Base-by-base conservation (phyloP, 2,329 filamentous ascomycete species). In the Colletotrichum sp. region DNA sequence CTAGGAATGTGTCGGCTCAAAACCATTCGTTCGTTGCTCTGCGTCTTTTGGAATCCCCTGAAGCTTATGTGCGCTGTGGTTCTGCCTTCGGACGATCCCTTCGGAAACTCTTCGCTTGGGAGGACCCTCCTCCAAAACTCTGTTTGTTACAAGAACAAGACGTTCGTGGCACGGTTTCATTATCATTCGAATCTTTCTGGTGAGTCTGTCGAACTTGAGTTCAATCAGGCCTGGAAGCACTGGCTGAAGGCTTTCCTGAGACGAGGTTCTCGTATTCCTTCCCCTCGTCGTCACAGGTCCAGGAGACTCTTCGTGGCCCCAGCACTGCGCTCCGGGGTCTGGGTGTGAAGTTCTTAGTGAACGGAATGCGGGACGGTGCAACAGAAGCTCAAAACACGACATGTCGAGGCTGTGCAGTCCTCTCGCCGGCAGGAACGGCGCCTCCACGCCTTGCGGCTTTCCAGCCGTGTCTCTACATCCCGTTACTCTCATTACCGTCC, bases 361-460 rank as follows among this genome's bases (percentile, higher is more conserved):
- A 64, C 28, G 48, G 68, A 69, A 75, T 73, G 73, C 34, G 63
- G 61, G 69, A 65, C 43, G 13, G 55, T 59, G 63, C 39, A 72
- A 64, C 63, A 30, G 57, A 59, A 52, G 69, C 70, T 60, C 70
- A 52, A 52, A 52, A 73, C 70, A 65, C 73, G 32, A 36, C 57
- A 68, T 36, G 36, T 48, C 39, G 28, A 48, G 71, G 73, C 73
- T 75, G 70, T 75, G 70, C 64, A 75, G 64, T 55, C 18, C 14
- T 60, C 68, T 26, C 63, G 28, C 52, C 24, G 28, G 48, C 67
- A 55, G 26, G 26, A 63, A 63, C n/a, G 8, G 36, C n/a, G 30
- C 21, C 21, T 48, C 10, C 57, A 55, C 21, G 65, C 28, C 55
- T 69, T 43, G 65, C n/a, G 32, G 28, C 12, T 30, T 61, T 28